phyloP scores from a whole-genome alignment of 495 filamentous ascomycete genomes.

The Letharia columbiana region DNA sequence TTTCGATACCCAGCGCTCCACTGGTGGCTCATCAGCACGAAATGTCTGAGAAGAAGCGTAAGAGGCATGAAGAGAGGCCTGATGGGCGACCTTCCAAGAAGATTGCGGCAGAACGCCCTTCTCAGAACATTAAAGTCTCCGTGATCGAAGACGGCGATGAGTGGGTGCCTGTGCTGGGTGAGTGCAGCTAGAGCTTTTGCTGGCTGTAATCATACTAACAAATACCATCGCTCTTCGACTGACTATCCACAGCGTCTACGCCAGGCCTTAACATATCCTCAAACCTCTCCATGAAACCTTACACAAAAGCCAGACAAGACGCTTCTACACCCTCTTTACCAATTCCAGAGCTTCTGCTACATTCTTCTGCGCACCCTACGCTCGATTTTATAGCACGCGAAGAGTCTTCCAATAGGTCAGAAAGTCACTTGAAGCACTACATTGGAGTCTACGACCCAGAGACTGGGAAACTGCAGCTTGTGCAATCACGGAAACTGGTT shows the following conservation, averaged over 20 bases:
- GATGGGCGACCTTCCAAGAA: constrained; percentile 53
- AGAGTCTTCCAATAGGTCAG: constrained; percentile 50
- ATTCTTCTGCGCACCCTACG: constrained; percentile 64
- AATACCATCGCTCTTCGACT: not conserved
- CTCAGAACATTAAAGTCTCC: constrained; percentile 45
- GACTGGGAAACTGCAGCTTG: constrained; percentile 60
- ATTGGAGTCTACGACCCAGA: constrained; percentile 74
- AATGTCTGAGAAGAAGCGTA: constrained; percentile 61
- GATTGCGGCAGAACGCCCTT: constrained; percentile 38
- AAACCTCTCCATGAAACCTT: constrained; percentile 53
- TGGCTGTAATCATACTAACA: not conserved
- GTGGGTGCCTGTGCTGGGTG: constrained; percentile 61
- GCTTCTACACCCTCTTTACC: constrained; percentile 31
- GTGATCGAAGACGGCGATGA: constrained; percentile 48
- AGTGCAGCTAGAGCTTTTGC: constrained; percentile 15
- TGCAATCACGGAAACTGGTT: constrained; percentile 66
- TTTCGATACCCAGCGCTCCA: not conserved
- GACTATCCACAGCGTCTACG: constrained; percentile 46
- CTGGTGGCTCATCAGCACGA: not conserved
- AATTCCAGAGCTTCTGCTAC: constrained; percentile 61
- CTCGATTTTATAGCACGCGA: constrained; percentile 78
- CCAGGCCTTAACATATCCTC: constrained; percentile 55
- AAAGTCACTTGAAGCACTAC: constrained; percentile 72
- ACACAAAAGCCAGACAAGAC: constrained; percentile 45
- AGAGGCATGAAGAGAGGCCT: constrained; percentile 48